Evolutionary conservation across 352 stramenopile genomes (phyloP), one percentile per base, ranked within the genome.

Genomic region (Peronospora tabacina): DNA sequence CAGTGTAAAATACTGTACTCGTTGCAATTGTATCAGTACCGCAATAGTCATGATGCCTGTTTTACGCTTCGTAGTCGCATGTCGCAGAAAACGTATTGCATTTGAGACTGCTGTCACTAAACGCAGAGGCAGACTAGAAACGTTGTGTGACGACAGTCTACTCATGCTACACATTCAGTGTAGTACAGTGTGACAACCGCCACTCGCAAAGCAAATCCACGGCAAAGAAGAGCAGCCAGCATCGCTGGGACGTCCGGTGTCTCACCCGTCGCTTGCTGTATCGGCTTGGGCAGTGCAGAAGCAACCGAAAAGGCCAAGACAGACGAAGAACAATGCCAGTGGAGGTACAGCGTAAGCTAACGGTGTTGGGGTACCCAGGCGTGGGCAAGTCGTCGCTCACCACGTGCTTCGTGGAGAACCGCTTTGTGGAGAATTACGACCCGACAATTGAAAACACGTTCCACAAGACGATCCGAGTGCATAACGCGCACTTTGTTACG

Each of bases 371-470:
- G 20, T 97, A 92, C 69, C 85, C 90, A 16, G 89, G 90, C 24
- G 94, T 98, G 49, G 94, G 94, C 55, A 98, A 98, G 75, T 96
- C 87, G 37, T 97, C 90, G 45, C 68, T 97, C 39, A 96, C 89
- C 34, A 97, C 94, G 51, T 90, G 85, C 55, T 98, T 97, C 59
- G 90, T 97, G 29, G 92, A 94, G 68, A 96, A 93, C 56, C 75
- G 81, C 33, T 95, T 94, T 55, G 70, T 92, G 28, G 78, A 90
- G 58, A 94, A 91, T 64, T 98, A 98, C 61, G 90, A 97, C 67
- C 91, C 94, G 38, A 98, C 94, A 5, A 98, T 98, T 60, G 94
- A 98, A 69, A 97, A 95, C 66, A 97, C 90, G 22, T 95, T 96
- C 58, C 87, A 97, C 73, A 97, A 97, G 75, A 97, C 86, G 7